Evolutionary conservation across 192 early-diverging fungal species (phyloP).

Genomic region (Backusella mclennaniae): DNA sequence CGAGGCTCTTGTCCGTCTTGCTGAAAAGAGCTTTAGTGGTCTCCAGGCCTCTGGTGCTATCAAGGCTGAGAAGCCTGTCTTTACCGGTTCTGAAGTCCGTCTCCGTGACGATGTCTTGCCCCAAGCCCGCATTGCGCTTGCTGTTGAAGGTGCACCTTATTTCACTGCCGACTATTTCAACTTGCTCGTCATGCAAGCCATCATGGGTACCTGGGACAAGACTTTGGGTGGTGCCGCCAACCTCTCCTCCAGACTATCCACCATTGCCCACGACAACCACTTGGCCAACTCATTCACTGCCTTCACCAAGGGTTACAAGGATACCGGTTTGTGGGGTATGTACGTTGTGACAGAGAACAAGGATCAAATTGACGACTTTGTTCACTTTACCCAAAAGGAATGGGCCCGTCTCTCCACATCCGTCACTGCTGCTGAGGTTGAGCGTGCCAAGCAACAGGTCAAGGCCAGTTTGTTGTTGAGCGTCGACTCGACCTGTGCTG

Average conservation of each 20-base stretch:
- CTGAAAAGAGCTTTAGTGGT: constrained; percentile 89
- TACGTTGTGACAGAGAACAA: constrained; percentile 89
- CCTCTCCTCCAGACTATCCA: constrained; percentile 85
- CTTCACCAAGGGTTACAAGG: constrained; percentile 98
- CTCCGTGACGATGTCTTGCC: constrained; percentile 92
- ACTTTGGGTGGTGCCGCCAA: constrained; percentile 87
- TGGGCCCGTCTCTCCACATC: constrained; percentile 89
- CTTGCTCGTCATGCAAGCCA: constrained; percentile 89
- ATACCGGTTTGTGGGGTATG: constrained; percentile 97
- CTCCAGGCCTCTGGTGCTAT: constrained; percentile 40
- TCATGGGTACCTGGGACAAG: constrained; percentile 96
- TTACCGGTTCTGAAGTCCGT: constrained; percentile 92
- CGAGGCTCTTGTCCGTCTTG: constrained; percentile 87
- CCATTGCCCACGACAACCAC: constrained; percentile 73
- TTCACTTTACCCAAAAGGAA: constrained; percentile 91
- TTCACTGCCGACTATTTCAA: constrained; percentile 93
- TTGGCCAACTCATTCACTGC: constrained; percentile 98
- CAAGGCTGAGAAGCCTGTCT: constrained; percentile 56
- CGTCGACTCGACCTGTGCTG: constrained; percentile 88
- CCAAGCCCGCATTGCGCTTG: constrained; percentile 92
- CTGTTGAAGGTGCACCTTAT: constrained; percentile 95
- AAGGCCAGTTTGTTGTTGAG: constrained; percentile 88
- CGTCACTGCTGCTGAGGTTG: constrained; percentile 88
- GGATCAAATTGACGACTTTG: constrained; percentile 80
- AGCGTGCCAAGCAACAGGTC: constrained; percentile 98